These are phyloP conservation scores for Wickerhamomyces queroliae DNA, from an alignment of 805 yeast genomes.

Conservation along the genomic window DNA sequence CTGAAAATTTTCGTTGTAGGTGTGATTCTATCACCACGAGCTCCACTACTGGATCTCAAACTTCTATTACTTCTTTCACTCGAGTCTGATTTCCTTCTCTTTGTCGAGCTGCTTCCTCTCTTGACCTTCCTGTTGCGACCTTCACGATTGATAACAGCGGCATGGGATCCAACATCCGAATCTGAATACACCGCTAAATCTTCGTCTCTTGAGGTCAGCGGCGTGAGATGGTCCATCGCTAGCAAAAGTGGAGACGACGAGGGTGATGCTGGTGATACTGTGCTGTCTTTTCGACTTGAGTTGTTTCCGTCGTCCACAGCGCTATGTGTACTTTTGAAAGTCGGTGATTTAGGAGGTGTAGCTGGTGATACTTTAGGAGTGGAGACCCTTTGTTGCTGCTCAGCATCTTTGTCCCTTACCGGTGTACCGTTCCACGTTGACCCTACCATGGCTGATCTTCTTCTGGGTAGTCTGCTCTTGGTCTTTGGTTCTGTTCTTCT, in stretches of 20 bases:
- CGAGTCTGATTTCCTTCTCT: slow-evolving; percentile 20
- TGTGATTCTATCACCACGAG: slow-evolving; percentile 23
- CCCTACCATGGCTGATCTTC: too few relatives aligned
- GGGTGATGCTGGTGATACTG: neutral
- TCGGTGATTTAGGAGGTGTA: neutral
- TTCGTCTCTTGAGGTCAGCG: slow-evolving; percentile 23
- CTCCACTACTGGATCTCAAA: slow-evolving; percentile 17
- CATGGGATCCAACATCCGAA: slow-evolving; percentile 23
- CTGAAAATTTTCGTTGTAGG: slow-evolving; percentile 73
- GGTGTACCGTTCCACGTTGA: too few relatives aligned
- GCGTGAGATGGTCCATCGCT: slow-evolving; percentile 19
- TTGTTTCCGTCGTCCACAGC: neutral
- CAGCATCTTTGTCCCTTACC: too few relatives aligned
- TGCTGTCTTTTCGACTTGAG: neutral
- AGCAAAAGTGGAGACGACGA: slow-evolving; percentile 18
- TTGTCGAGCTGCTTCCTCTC: slow-evolving; percentile 1
- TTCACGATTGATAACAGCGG: slow-evolving; percentile 2
- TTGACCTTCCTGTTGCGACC: slow-evolving; percentile 3
- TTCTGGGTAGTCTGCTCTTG: too few relatives aligned
- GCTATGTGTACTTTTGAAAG: too few relatives aligned
- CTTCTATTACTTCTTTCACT: slow-evolving; percentile 21
- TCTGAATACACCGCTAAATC: slow-evolving; percentile 23
- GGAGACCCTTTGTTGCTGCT: too few relatives aligned
- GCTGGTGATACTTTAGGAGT: neutral
- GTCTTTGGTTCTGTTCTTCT: neutral